Evolutionary conservation across 768 basidiomycete genomes (phyloP), one percentile per base, ranked within the genome.

Genomic region (Pleurotus ostreatus): DNA sequence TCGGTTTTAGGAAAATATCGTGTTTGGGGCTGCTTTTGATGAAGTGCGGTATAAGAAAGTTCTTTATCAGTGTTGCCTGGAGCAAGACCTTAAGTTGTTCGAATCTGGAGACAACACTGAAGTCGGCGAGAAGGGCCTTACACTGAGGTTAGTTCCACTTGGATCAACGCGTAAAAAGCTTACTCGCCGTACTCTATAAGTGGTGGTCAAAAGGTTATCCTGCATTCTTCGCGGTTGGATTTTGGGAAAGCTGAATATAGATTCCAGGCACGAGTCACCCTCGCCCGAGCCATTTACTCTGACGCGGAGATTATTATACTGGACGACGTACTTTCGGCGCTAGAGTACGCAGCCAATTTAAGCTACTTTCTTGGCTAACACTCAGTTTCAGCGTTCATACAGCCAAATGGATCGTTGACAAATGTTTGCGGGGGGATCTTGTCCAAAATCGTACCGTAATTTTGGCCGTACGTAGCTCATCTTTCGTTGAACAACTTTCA

Each of bases 361-460:
- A 30, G 18, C 37, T 34, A 3, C 22, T 47, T 30, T 5, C 7
- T 20, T 11, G 47, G 49, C 57, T 22, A 60, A 60, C 56, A 58
- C 23, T 26, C 48, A 12, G 20, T 38, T 1, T 5, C 53, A 71
- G 71, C 65, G 86, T 84, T 1, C 85, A 87, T 61, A 94, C 92
- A 0, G 89, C 93, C 0, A 83, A 87, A 60, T 89, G 91, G 70
- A 81, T 98, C 45, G 88, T 87, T 63, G 75, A 83, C 16, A 77
- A 92, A 53, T 94, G 92, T 62, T 74, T 98, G 18, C 77, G 80
- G 60, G 94, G 95, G 6, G 85, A 89, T 46, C 73, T 97, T 41
- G 77, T 94, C 66, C 69, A 73, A n/a, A 85, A 83, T 15, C 79
- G 94, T 46, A 97, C 95, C 0, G 73, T 96, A 48, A 77, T 98